phyloP scores from a whole-genome alignment of 352 stramenopile genomes.

The Pythium biforme region DNA sequence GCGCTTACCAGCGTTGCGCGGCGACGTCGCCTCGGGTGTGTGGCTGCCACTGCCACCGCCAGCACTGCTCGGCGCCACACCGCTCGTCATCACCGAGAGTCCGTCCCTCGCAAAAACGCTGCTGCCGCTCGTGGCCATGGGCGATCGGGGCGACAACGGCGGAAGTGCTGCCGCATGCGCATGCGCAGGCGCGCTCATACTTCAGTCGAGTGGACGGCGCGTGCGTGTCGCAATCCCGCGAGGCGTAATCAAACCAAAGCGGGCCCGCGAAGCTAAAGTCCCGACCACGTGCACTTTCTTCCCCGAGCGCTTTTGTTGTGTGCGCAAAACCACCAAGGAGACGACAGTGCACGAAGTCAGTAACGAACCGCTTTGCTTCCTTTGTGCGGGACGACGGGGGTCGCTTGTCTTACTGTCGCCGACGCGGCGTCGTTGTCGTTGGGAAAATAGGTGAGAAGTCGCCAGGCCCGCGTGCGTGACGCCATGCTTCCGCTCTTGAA shows the following conservation, averaged over 20 bases:
- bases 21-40: constrained; percentile 1
- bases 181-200: neutral
- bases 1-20: neutral
- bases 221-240: constrained; percentile 1
- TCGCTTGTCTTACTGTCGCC: too few relatives aligned
- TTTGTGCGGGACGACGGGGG: too few relatives aligned
- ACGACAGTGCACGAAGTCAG: too few relatives aligned
- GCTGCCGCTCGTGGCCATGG: neutral
- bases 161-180: neutral
- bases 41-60: neutral
- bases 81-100: constrained; percentile 12
- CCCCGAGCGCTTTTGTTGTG: too few relatives aligned
- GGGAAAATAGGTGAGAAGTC: too few relatives aligned
- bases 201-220: neutral
- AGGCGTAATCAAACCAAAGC: constrained; percentile 9
- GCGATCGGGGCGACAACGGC: constrained; percentile 12
- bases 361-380: too few relatives aligned
- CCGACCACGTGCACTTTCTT: too few relatives aligned
- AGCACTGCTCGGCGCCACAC: neutral
- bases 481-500: neutral
- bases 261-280: too few relatives aligned
- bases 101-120: neutral
- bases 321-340: too few relatives aligned
- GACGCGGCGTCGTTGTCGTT: too few relatives aligned
- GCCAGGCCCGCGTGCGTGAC: neutral